These are phyloP conservation scores for Capronia americana DNA, from an alignment of 2,329 filamentous ascomycete species.

Conservation along the genomic window DNA sequence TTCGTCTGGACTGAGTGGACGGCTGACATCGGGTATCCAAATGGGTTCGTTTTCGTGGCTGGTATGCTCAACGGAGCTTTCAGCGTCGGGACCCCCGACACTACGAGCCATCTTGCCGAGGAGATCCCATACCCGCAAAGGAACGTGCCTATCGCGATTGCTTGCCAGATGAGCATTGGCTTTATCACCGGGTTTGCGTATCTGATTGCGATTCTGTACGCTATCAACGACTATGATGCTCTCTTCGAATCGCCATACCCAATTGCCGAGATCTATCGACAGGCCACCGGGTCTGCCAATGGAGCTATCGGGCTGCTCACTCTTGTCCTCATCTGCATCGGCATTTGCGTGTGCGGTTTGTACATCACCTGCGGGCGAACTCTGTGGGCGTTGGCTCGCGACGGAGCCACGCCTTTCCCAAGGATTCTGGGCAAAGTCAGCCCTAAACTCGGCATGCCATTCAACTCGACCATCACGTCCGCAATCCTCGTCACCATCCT, in stretches of 20 bases:
- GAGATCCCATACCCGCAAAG: slow-evolving; percentile 69
- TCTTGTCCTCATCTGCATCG: slow-evolving; percentile 61
- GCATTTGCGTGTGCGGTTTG: slow-evolving; percentile 56
- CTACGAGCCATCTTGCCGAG: slow-evolving; percentile 67
- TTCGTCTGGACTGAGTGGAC: slow-evolving; percentile 66
- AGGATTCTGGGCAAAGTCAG: slow-evolving; percentile 56
- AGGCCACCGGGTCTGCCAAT: slow-evolving; percentile 60
- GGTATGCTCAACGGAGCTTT: slow-evolving; percentile 75
- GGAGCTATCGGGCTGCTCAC: slow-evolving; percentile 61
- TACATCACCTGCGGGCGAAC: slow-evolving; percentile 65
- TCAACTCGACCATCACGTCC: slow-evolving; percentile 63
- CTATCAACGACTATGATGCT: slow-evolving; percentile 54
- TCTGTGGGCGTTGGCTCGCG: slow-evolving; percentile 67
- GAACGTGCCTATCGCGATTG: slow-evolving; percentile 59
- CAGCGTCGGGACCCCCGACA: slow-evolving; percentile 70
- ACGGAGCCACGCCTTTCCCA: slow-evolving; percentile 63
- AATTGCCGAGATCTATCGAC: slow-evolving; percentile 69
- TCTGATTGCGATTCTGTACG: slow-evolving; percentile 61
- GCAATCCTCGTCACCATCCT: slow-evolving; percentile 58
- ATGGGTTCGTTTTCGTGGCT: slow-evolving; percentile 64
- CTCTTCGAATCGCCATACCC: slow-evolving; percentile 60
- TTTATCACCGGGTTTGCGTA: slow-evolving; percentile 57
- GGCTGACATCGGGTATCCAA: slow-evolving; percentile 51
- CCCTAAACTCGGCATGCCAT: slow-evolving; percentile 57
- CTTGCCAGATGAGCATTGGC: slow-evolving; percentile 58